These are phyloP conservation scores for Gonium pectorale DNA, from an alignment of 139 green algal species.

Conservation along the genomic window DNA sequence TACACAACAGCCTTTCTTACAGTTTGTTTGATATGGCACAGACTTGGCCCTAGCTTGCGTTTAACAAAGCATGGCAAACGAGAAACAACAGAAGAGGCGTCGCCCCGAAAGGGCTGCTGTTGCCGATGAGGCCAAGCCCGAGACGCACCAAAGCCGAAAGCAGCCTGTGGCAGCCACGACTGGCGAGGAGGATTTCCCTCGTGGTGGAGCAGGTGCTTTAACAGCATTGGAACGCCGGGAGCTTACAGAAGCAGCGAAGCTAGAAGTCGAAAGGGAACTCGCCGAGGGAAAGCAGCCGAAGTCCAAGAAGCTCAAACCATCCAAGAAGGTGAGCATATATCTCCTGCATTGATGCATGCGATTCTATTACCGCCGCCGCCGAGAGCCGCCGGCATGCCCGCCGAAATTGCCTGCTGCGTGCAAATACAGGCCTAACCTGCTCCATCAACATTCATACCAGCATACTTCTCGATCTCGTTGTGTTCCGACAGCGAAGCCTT, in stretches of 20 bases:
- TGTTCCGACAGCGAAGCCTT: too few species aligned
- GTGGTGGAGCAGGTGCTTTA: constrained; percentile 74
- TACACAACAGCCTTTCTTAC: too few species aligned
- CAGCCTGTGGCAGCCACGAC: background rate
- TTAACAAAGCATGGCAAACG: too few species aligned
- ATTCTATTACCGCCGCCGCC: constrained; percentile 22
- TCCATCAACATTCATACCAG: too few species aligned
- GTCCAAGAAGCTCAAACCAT: background rate
- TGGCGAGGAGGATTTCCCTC: constrained; percentile 78
- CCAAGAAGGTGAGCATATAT: constrained; percentile 19
- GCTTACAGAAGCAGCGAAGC: constrained; percentile 66
- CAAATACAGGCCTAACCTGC: background rate
- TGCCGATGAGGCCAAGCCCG: background rate
- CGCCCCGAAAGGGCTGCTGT: background rate
- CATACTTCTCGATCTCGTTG: too few species aligned
- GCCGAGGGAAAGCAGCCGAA: constrained; percentile 29
- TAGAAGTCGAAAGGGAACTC: constrained; percentile 74
- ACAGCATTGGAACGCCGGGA: constrained; percentile 71
- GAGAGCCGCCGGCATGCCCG: background rate
- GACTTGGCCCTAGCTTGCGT: too few species aligned
- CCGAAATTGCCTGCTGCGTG: too few species aligned
- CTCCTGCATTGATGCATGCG: background rate
- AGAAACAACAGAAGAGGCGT: background rate
- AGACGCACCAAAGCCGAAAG: background rate
- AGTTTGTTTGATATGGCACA: too few species aligned